Evolutionary conservation across 1,284 basidiomycete species (phyloP).

Genomic region (Heterobasidion irregulare): DNA sequence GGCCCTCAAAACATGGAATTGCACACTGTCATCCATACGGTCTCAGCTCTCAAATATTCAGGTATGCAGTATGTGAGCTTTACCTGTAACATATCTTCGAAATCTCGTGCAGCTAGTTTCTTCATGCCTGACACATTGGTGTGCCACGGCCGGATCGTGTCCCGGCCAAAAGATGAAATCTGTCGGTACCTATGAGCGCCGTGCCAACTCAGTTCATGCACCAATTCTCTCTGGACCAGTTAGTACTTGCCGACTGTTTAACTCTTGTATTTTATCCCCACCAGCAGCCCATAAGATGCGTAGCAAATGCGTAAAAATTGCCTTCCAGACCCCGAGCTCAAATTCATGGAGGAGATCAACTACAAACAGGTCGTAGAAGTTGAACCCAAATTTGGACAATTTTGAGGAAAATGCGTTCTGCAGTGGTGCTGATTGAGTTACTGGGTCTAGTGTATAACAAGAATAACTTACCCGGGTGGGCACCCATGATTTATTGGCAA

Average conservation of each 20-base stretch:
- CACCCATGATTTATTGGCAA: constrained; percentile 7
- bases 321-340: constrained; percentile 20
- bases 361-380: constrained; percentile 11
- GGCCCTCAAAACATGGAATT: constrained; percentile 23
- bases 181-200: background rate
- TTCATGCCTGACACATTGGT: constrained; percentile 18
- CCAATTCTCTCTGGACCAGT: background rate
- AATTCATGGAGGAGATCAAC: constrained; percentile 20
- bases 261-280: constrained; percentile 9
- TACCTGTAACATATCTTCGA: constrained; percentile 21
- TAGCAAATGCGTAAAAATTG: constrained; percentile 17
- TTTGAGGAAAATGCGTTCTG: constrained; percentile 2
- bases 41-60: background rate
- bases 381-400: constrained; percentile 1
- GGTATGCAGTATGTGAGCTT: background rate
- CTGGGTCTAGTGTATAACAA: background rate
- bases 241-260: constrained; percentile 11
- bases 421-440: background rate
- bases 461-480: background rate
- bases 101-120: constrained; percentile 20
- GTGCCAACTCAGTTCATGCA: too few relatives aligned
- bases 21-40: constrained; percentile 18
- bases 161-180: constrained; percentile 11
- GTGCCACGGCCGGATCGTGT: constrained; percentile 17
- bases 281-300: constrained; percentile 11